These are phyloP conservation scores for Globisporangium nunn DNA, from an alignment of 352 stramenopile genomes.

Conservation along the genomic window DNA sequence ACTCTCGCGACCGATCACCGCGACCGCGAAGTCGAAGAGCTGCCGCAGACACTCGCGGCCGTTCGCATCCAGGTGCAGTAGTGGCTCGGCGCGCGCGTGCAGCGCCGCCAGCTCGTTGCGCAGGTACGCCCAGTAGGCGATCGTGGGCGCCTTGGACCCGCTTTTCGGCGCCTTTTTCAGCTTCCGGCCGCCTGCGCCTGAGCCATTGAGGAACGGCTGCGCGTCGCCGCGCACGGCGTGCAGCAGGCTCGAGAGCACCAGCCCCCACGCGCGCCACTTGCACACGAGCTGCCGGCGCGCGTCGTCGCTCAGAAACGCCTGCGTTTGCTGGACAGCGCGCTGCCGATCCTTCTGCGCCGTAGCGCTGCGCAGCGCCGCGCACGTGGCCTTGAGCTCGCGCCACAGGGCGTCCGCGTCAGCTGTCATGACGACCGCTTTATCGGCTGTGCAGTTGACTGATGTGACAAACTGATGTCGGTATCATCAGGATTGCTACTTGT, in stretches of 20 bases:
- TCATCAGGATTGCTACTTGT: too few relatives aligned
- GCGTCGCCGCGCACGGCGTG: constrained; percentile 41
- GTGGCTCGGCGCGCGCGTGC: constrained; percentile 38
- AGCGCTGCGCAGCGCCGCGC: constrained; percentile 35
- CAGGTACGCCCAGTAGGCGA: constrained; percentile 54
- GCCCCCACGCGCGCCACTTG: constrained; percentile 67
- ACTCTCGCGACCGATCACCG: constrained; percentile 35
- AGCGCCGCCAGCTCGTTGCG: constrained; percentile 50
- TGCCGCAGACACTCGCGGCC: constrained; percentile 50
- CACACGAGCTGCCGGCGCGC: constrained; percentile 44
- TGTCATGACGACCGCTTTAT: constrained; percentile 1
- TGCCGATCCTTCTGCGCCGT: constrained; percentile 30
- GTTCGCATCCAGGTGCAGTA: constrained; percentile 70
- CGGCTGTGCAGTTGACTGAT: too few relatives aligned
- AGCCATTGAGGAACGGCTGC: constrained; percentile 27
- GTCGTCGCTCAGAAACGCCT: constrained; percentile 50
- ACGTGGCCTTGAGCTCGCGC: constrained; percentile 32
- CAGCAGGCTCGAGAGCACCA: constrained; percentile 44
- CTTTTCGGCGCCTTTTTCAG: constrained; percentile 22
- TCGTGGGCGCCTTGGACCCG: constrained; percentile 21
- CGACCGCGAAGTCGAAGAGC: constrained; percentile 46
- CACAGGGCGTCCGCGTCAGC: constrained; percentile 25
- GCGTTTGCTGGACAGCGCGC: constrained; percentile 24
- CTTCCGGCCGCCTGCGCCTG: neutral
- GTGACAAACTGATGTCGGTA: too few relatives aligned